phyloP scores from a whole-genome alignment of 148 eudicot genomes.

The Camellia japonica region DNA sequence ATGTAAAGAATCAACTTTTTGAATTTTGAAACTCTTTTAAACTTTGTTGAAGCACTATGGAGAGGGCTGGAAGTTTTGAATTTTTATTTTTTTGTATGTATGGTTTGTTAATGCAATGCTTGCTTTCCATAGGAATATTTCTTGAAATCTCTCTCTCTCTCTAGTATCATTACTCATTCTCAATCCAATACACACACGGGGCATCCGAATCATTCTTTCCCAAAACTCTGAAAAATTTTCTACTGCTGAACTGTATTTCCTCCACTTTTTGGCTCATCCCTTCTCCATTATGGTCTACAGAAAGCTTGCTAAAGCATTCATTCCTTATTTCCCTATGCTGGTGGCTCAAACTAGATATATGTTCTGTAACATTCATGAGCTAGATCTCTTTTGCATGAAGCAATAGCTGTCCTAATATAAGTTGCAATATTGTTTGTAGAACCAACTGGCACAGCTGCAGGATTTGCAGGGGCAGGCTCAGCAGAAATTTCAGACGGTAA shows the following conservation, averaged over 20 bases:
- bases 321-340: not conserved
- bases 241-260: not conserved
- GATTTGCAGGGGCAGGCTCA: slow-evolving; percentile 67
- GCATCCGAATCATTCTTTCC: not conserved
- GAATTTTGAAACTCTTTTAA: not conserved
- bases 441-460: slow-evolving; percentile 62
- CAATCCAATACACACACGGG: not conserved
- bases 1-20: not conserved
- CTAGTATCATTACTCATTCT: not conserved
- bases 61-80: slow-evolving; percentile 7
- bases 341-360: slow-evolving; percentile 4
- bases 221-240: not conserved
- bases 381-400: not conserved
- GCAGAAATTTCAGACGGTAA: slow-evolving; percentile 65
- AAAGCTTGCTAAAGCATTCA: not conserved
- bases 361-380: not conserved
- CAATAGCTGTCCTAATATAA: not conserved
- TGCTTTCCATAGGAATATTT: not conserved
- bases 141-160: not conserved
- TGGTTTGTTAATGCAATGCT: not conserved
- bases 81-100: not conserved
- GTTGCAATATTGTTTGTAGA: slow-evolving; percentile 32
- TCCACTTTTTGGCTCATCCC: too few relatives aligned
- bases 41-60: slow-evolving; percentile 1
- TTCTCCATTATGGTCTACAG: not conserved